Base-by-base conservation (phyloP, 768 basidiomycete species). In the Naematelia encephala region DNA sequence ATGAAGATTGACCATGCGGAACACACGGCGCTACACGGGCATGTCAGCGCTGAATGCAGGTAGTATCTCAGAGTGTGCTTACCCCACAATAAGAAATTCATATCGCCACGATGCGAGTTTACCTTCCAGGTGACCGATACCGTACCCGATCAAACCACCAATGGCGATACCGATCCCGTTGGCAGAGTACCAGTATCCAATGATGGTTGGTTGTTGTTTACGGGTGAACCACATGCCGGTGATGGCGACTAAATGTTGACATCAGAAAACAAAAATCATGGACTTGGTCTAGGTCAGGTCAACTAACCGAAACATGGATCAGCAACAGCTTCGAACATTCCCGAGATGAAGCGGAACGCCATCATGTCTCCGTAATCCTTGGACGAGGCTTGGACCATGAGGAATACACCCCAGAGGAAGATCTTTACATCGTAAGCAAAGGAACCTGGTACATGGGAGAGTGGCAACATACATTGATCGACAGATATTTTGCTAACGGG, bases 81-180 rank as follows among this genome's bases (percentile, higher is more conserved):
- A 63, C 28, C 72, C 63, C 29, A 65, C 56, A 51, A 69, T 63
- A 2, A 71, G 57, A 57, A 74, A 70, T 23, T 79, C 78, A 57
- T 77, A 78, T 48, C 63, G 51, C 78, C 78, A 79, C n/a, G 68
- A 69, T 4, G 62, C 59, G n/a, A 79, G 62, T 11, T 59, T 48
- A 8, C 71, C 74, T 5, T 62, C 46, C 62, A 76, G 72, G 52
- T 74, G 54, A 51, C 68, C 63, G 53, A 69, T 69, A 28, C 59
- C 68, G 43, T 63, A 51, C 3, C 80, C 79, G 16, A 81, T 57
- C 5, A 81, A 66, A 4, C 80, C 80, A 54, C 80, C 79, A n/a
- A 76, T 43, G 0, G 77, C 80, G 47, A 80, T 77, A 28, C 80
- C 80, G 13, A 79, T 26, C 1, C 80, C 80, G 58, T 81, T 80